Evolutionary conservation across 2,329 filamentous ascomycete genomes (phyloP).

Genomic region (Alternaria viburni): DNA sequence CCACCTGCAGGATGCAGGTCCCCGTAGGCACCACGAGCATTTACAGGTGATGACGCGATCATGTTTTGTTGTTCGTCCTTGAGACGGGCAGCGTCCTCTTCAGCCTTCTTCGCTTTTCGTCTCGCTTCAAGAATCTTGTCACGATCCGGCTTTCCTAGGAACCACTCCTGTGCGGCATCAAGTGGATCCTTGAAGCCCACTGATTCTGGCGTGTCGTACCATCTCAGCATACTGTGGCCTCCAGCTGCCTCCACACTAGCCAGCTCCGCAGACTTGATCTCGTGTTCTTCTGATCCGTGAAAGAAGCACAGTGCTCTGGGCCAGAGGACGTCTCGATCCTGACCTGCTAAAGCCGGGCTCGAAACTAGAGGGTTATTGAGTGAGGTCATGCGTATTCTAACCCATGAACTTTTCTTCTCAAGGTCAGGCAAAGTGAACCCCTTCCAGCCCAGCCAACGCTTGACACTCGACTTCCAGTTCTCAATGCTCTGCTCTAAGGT

Average conservation of each 20-base stretch:
- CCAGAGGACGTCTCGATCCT: slow-evolving; percentile 45
- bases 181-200: slow-evolving; percentile 46
- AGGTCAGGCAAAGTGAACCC: slow-evolving; percentile 39
- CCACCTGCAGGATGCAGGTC: slow-evolving; percentile 47
- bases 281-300: slow-evolving; percentile 12
- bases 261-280: neutral
- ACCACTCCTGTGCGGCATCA: slow-evolving; percentile 47
- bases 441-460: slow-evolving; percentile 44
- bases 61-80: slow-evolving; percentile 39
- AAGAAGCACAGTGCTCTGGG: slow-evolving; percentile 44
- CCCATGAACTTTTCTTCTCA: slow-evolving; percentile 37
- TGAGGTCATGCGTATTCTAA: slow-evolving; percentile 36
- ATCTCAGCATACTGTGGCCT: slow-evolving; percentile 25
- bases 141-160: slow-evolving; percentile 41
- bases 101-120: slow-evolving; percentile 52
- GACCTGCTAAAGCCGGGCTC: slow-evolving; percentile 18
- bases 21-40: slow-evolving; percentile 43
- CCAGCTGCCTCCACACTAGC: neutral
- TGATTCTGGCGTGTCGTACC: slow-evolving; percentile 39
- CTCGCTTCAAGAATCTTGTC: slow-evolving; percentile 46
- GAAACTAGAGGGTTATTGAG: slow-evolving; percentile 6
- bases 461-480: slow-evolving; percentile 43
- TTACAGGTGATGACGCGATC: slow-evolving; percentile 47
- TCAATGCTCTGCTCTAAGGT: slow-evolving; percentile 39
- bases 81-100: slow-evolving; percentile 53